Conservation (phyloP, 78 protist species). For the Dictyostelium intermedium region DNA sequence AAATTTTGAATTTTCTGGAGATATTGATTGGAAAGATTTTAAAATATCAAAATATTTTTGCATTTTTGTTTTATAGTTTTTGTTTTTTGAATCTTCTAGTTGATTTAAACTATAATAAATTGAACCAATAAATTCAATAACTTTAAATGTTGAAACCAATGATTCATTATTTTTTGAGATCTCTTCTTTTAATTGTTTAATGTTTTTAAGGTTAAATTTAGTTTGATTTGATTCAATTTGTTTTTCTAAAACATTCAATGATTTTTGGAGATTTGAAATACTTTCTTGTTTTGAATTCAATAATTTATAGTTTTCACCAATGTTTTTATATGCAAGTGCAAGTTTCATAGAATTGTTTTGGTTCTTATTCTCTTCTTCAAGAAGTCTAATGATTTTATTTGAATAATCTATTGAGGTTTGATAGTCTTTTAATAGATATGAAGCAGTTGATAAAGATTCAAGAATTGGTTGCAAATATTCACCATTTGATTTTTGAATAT, state of each 20-base stretch:
- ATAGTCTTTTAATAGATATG: background rate
- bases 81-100: background rate
- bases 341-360: background rate
- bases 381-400: background rate
- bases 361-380: background rate
- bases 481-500: background rate
- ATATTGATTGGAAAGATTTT: background rate
- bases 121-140: background rate
- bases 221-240: background rate
- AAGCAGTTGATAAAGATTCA: background rate
- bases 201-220: background rate
- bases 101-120: background rate
- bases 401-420: background rate
- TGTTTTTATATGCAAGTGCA: background rate
- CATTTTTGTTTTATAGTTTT: background rate
- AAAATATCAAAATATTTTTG: background rate
- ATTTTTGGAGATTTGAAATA: background rate
- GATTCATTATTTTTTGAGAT: background rate
- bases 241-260: background rate
- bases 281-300: background rate
- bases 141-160: background rate
- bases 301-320: background rate
- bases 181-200: background rate
- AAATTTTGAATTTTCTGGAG: background rate
- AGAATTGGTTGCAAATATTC: background rate